Conservation (phyloP, 768 basidiomycete species). For the Suillus fuscotomentosus region DNA sequence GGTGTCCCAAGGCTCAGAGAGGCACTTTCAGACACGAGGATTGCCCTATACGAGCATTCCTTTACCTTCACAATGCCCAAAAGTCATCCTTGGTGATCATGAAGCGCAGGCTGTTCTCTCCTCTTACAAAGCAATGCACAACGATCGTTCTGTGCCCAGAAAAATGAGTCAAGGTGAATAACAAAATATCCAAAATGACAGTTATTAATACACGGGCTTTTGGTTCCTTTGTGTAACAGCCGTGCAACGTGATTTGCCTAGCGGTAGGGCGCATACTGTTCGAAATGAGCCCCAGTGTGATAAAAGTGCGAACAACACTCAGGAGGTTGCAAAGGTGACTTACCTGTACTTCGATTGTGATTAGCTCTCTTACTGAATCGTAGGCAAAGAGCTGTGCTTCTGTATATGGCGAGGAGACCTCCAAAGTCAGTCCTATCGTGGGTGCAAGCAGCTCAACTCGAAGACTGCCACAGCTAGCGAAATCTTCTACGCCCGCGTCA, state of each 20-base stretch:
- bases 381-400: not conserved
- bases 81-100: slow-evolving; percentile 9
- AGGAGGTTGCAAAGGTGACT: not conserved
- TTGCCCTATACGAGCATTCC: slow-evolving; percentile 3
- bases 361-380: not conserved
- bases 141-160: not conserved
- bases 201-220: not conserved
- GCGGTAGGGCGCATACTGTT: not conserved
- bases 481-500: not conserved
- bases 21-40: not conserved
- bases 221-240: not conserved
- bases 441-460: not conserved
- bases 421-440: not conserved
- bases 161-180: not conserved
- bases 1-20: not conserved
- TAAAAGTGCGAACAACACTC: not conserved
- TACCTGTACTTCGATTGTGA: not conserved
- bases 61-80: slow-evolving; percentile 15
- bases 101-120: slow-evolving; percentile 2
- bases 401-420: not conserved
- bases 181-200: too few relatives aligned
- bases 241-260: not conserved
- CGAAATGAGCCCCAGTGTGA: not conserved
- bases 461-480: not conserved
- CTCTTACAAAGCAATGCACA: not conserved